Conservation (phyloP, 768 basidiomycete genomes). For the Clathrus columnatus region DNA sequence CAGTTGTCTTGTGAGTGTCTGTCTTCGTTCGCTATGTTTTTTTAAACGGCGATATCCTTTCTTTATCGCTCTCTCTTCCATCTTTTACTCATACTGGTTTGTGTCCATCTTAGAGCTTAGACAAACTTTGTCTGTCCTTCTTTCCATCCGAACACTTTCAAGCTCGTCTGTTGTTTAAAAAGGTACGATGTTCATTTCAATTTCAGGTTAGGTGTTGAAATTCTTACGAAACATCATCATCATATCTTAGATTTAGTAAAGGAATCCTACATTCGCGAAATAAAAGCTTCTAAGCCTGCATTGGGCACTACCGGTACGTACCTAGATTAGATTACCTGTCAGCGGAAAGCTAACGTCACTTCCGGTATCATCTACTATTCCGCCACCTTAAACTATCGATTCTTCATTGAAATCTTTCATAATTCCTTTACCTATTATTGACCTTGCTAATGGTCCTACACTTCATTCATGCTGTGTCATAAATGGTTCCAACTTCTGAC, state of each 20-base stretch:
- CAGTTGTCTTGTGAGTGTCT: neutral
- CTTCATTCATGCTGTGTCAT: no score
- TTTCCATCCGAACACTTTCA: slow-evolving; percentile 43
- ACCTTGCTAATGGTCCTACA: no score
- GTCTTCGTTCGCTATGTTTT: neutral
- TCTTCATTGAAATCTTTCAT: no score
- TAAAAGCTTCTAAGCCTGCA: slow-evolving; percentile 85
- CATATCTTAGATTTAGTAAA: slow-evolving; percentile 79
- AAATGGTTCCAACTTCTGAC: no score
- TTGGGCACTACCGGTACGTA: slow-evolving; percentile 60
- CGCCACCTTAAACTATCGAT: no score
- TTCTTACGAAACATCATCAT: slow-evolving; percentile 29
- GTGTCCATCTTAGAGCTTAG: neutral
- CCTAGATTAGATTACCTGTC: neutral
- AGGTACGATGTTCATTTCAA: slow-evolving; percentile 41
- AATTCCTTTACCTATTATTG: no score
- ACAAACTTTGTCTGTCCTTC: neutral
- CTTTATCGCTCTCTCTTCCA: no score
- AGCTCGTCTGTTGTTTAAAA: slow-evolving; percentile 52
- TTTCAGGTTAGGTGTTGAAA: no score
- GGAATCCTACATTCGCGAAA: slow-evolving; percentile 84
- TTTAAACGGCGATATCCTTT: neutral
- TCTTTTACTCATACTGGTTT: no score
- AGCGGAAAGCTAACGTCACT: no score
- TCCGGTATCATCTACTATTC: no score